These are phyloP conservation scores for Lodderomyces margitis DNA, from an alignment of 1,139 yeast genomes.

Conservation along the genomic window DNA sequence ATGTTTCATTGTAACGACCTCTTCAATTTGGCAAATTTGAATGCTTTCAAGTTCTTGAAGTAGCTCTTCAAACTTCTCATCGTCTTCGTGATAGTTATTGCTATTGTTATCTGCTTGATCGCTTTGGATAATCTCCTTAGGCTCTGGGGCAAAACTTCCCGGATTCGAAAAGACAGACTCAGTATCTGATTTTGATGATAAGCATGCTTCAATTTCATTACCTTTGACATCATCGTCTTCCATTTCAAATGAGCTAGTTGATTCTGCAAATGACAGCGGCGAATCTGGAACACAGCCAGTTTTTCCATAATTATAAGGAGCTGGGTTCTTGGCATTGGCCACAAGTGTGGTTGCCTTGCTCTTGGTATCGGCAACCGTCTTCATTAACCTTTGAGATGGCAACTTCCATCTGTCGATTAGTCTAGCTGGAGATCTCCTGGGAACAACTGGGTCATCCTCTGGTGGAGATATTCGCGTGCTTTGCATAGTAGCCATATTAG, in stretches of 20 bases:
- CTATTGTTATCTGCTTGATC: not conserved
- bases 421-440: constrained; percentile 22
- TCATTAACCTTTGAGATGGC: constrained; percentile 4
- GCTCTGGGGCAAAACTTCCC: not conserved
- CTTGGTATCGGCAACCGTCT: not conserved
- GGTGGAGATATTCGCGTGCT: not conserved
- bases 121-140: not conserved
- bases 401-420: constrained; percentile 10
- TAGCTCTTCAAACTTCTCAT: constrained; percentile 1
- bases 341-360: not conserved
- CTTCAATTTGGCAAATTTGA: constrained; percentile 4
- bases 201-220: not conserved
- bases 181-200: constrained; percentile 1
- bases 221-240: constrained; percentile 5
- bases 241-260: constrained; percentile 4
- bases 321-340: not conserved
- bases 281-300: not conserved
- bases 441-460: constrained; percentile 10
- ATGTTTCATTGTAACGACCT: not conserved
- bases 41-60: not conserved
- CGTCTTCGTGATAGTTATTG: not conserved
- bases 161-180: not conserved
- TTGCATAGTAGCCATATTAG: not conserved
- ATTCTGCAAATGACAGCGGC: constrained; percentile 1
- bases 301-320: not conserved